Evolutionary conservation across 495 filamentous ascomycete species (phyloP), one percentile per base, ranked within the genome.

Genomic region (Lichina pygmaea): DNA sequence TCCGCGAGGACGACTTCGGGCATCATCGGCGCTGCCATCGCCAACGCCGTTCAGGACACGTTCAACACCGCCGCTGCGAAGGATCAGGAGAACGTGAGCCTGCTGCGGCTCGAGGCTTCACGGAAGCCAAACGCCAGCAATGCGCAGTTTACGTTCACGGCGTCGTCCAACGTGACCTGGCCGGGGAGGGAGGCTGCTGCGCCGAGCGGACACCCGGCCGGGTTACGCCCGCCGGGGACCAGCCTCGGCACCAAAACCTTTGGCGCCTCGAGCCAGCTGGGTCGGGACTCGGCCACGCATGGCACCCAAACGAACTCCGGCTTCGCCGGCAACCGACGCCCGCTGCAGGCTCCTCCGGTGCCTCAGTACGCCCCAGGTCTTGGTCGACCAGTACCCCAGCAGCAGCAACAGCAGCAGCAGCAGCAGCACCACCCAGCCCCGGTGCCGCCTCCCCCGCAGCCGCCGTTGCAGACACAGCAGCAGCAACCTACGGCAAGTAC

Each of bases 21-120:
- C 43, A 91, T 93, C 49, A 93, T 94, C 46, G 85, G 73, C 13
- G 68, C 73, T 42, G 86, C 85, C n/a, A 91, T 91, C 53, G 83
- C 84, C 8, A 86, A 79, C 54, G 82, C 84, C 24, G 81, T 80
- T 42, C 78, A 61, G 47, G 49, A 79, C 45, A 65, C 72, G 13
- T 68, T 76, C 2, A 62, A 66, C 13, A 24, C 24, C 24, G 66
- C 67, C 9, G 63, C 72, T 5, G 61, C 61, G 2, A 64, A 61
- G 51, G 77, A 73, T 6, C 68, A 76, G 48, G 77, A 78, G 52
- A 85, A 84, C 53, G 66, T 72, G 37, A 89, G 81, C 55, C 65
- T 86, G 49, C 55, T 89, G 38, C 74, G 81, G 40, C 78, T 81
- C 53, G 70, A 77, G 57, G 58, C 68, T 13, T 66, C 70, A 7